These are phyloP conservation scores for Colletotrichum sp. DNA, from an alignment of 2,329 filamentous ascomycete genomes.

Conservation along the genomic window DNA sequence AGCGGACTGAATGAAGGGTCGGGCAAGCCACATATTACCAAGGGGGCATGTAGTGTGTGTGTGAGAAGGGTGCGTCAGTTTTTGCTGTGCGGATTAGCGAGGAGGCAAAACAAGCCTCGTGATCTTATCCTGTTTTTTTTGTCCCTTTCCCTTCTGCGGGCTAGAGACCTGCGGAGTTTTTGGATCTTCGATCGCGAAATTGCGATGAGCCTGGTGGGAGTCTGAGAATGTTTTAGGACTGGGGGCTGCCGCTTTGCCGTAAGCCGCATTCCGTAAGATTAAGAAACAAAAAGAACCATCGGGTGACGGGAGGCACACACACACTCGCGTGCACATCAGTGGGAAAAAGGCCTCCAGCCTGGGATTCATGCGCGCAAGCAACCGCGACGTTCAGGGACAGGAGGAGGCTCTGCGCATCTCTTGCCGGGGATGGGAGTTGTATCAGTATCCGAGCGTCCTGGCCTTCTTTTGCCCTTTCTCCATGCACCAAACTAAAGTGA, in stretches of 20 bases:
- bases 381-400: neutral
- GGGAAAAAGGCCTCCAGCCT: neutral
- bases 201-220: constrained; percentile 10
- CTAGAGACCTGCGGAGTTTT: neutral
- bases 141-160: neutral
- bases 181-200: constrained; percentile 16
- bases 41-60: neutral
- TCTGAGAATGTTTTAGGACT: constrained; percentile 6
- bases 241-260: neutral
- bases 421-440: neutral
- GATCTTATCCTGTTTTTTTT: neutral
- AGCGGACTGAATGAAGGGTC: neutral
- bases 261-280: neutral
- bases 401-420: constrained; percentile 9
- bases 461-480: neutral
- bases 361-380: neutral
- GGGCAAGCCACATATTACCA: neutral
- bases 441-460: constrained; percentile 2
- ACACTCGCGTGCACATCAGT: neutral
- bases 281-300: neutral
- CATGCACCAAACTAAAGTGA: neutral
- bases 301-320: neutral
- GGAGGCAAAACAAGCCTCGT: neutral
- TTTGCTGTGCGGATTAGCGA: neutral
- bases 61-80: neutral